Conservation (phyloP, 495 filamentous ascomycete genomes). For the Xylaria acuta region DNA sequence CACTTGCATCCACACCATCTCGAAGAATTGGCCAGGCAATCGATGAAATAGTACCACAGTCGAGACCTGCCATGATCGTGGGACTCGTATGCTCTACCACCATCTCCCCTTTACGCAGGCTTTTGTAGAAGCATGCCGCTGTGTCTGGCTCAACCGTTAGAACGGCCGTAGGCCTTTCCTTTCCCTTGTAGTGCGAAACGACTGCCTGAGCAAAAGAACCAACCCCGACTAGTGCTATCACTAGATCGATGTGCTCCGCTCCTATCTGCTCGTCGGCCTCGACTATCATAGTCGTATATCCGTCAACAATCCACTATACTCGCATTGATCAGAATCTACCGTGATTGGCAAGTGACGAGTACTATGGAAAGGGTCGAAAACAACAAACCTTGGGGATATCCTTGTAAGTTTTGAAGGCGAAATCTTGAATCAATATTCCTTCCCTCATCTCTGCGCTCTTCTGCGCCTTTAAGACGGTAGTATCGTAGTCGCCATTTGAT, state of each 20-base stretch:
- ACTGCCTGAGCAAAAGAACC: conserved; percentile 71
- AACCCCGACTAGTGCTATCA: conserved; percentile 68
- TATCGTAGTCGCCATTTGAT: conserved; percentile 66
- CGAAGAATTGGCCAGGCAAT: conserved; percentile 66
- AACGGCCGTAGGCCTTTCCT: conserved; percentile 40
- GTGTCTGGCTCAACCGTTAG: conserved; percentile 69
- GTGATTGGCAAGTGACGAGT: neutral
- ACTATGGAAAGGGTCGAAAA: neutral
- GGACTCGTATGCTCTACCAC: conserved; percentile 53
- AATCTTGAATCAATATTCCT: conserved; percentile 69
- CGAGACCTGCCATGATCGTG: conserved; percentile 73
- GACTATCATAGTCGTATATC: conserved; percentile 70
- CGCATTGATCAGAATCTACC: neutral
- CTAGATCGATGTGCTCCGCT: conserved; percentile 43
- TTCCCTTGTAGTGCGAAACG: conserved; percentile 61
- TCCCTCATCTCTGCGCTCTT: conserved; percentile 39
- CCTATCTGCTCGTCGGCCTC: conserved; percentile 65
- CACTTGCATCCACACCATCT: conserved; percentile 61
- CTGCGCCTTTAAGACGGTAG: conserved; percentile 55
- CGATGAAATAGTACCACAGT: conserved; percentile 69
- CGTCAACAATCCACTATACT: conserved; percentile 70
- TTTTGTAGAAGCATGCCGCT: conserved; percentile 63
- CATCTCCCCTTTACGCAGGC: conserved; percentile 53
- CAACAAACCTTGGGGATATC: conserved; percentile 58
- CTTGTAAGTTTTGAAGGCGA: conserved; percentile 65